Evolutionary conservation across 352 stramenopile genomes (phyloP).

Genomic region (Pythium sukuiense): DNA sequence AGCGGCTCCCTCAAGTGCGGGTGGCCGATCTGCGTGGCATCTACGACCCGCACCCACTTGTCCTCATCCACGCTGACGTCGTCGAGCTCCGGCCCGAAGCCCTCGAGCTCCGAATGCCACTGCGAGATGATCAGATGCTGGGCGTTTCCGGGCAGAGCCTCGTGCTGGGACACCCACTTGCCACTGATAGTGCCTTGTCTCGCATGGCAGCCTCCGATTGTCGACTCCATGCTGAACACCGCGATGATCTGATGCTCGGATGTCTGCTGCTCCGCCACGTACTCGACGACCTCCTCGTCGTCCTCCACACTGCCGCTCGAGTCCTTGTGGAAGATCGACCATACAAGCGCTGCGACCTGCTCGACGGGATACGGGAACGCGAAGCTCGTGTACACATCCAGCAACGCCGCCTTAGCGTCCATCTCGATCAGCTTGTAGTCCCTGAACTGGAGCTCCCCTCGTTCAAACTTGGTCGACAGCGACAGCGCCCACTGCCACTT

Average conservation of each 20-base stretch:
- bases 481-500: background rate
- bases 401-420: background rate
- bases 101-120: background rate
- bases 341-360: background rate
- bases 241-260: background rate
- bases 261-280: background rate
- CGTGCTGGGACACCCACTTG: slow-evolving; percentile 7
- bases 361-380: background rate
- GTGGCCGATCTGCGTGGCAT: slow-evolving; percentile 8
- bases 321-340: background rate
- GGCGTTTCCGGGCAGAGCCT: background rate
- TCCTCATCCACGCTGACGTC: slow-evolving; percentile 3
- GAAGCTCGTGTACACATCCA: background rate
- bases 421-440: background rate
- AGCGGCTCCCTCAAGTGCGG: slow-evolving; percentile 11
- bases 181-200: slow-evolving; percentile 10
- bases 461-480: background rate
- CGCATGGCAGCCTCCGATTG: background rate
- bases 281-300: background rate
- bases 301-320: background rate
- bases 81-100: slow-evolving; percentile 19
- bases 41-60: slow-evolving; percentile 17
- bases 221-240: background rate
- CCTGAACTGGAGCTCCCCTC: slow-evolving; percentile 1
- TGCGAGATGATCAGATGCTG: slow-evolving; percentile 9